Base-by-base conservation (phyloP, 108 stramenopile genomes). In the Cyclotella choctawhatcheeana region DNA sequence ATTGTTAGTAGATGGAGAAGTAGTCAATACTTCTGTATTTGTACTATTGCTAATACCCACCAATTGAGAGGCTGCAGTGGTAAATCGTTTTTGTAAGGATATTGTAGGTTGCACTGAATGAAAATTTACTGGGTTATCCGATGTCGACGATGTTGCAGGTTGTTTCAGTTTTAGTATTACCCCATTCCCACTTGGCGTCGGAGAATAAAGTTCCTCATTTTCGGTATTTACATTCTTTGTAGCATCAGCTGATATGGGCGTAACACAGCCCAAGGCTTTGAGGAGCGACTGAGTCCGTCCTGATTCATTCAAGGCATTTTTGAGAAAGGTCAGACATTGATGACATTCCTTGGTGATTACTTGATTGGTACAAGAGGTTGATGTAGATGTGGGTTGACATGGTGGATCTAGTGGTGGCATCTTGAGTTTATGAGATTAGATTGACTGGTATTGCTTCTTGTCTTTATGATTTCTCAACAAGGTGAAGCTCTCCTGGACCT, bases 21-120 rank as follows among this genome's bases (percentile, higher is more conserved):
- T 79, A 14, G 70, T 76, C 29, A 76, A 32, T 22, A 76, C 75
- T 24, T 21, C 62, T 53, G 13, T 40, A 44, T 44, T 56, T 35
- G 18, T 17, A 30, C 25, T 7, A 56, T 30, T 60, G 34, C 12
- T 34, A 60, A 37, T 60, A 16, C 35, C 60, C 5, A 47, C 44
- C 1, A 45, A 30, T 29, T 26, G 7, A 0, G 45, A 2, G n/a
- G 44, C 18, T 18, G 44, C 35, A 20, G 6, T 31, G 10, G 45
- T 64, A 24, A 30, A 12, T 48, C 31, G 25, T 27, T 40, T n/a
- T 44, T 62, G 37, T 27, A 24, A 25, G 45, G 34, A 37, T 17
- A 58, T 31, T 29, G 8, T 40, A 3, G 31, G 27, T 40, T 43
- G 3, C 6, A 29, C 58, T 62, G 60, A 4, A 24, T 26, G 21